Base-by-base conservation (phyloP, 495 filamentous ascomycete genomes). In the Daldinia decipiens region DNA sequence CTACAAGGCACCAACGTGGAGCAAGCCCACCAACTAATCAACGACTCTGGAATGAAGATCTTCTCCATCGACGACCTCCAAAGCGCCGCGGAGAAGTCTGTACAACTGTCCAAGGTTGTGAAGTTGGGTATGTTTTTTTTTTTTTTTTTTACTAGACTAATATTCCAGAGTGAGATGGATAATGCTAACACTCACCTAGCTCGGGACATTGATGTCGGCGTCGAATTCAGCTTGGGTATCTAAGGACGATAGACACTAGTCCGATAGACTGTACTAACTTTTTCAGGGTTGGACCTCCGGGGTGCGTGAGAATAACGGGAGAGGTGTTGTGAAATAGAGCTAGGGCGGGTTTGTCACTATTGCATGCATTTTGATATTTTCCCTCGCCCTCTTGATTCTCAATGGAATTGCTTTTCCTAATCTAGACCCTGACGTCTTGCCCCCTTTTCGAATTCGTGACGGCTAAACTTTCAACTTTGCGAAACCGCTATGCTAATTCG, bases 1-100 rank as follows among this genome's bases (percentile, higher is more conserved):
- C 87, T 99, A 72, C 95, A 99, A 84, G 95, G 95, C 75, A 99
- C 95, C 79, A 99, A 99, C 86, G 94, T 97, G 91, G 94, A 98
- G 83, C 86, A 91, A 80, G 95, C 95, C 69, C 92, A 94, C 80
- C 89, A 94, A 82, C 83, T 98, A 87, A 94, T 99, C 84, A 97
- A 97, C 84, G 94, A 98, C 75, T 96, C 94, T 54, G 95, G 96
- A 71, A 87, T 98, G 75, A 99, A 98, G 90, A 99, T 99, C 82
- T 99, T 99, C 87, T 96, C 92, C 60, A 98, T 99, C 69, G 95
- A 99, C 77, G 96, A 99, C 84, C 88, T 99, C 70, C 96, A 98
- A 83, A 95, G 81, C 78, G 96, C 95, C 55, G 95, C 95, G 62
- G 96, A 99, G 88, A 98, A 97, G 86, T 91, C 93, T 1, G 95